These are phyloP conservation scores for Nematodospora valgi DNA, from an alignment of 805 yeast species.

Conservation along the genomic window DNA sequence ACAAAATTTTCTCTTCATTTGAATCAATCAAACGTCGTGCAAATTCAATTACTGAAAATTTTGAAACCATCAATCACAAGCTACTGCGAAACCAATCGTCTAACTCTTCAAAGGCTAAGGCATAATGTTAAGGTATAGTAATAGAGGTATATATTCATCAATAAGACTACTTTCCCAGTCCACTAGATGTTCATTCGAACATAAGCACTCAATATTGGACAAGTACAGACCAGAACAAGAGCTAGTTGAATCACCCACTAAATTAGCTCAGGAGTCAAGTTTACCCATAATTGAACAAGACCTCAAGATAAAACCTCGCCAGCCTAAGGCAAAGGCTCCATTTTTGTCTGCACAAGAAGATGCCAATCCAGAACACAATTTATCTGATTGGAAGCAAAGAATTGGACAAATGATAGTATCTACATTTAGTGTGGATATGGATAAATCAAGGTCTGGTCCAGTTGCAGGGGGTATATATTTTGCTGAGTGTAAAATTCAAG, in stretches of 20 bases:
- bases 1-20: too few species aligned
- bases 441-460: constrained; percentile 87
- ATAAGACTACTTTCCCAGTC: too few species aligned
- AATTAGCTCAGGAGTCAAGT: constrained; percentile 37
- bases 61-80: too few species aligned
- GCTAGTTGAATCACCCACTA: constrained; percentile 23
- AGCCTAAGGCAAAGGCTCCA: constrained; percentile 33
- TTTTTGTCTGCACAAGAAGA: constrained; percentile 37
- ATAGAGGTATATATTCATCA: too few species aligned
- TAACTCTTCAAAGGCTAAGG: too few species aligned
- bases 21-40: too few species aligned
- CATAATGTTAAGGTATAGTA: too few species aligned
- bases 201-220: constrained; percentile 2
- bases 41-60: too few species aligned
- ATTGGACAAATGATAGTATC: constrained; percentile 65
- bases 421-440: constrained; percentile 80
- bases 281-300: constrained; percentile 38
- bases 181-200: too few species aligned
- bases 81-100: too few species aligned
- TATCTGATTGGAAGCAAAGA: constrained; percentile 35
- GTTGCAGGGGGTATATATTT: constrained; percentile 88
- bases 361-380: constrained; percentile 33
- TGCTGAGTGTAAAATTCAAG: constrained; percentile 84
- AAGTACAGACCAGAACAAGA: constrained; percentile 4
- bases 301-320: constrained; percentile 32